Conservation (phyloP, 2,329 filamentous ascomycete genomes). For the Didymella exigua region DNA sequence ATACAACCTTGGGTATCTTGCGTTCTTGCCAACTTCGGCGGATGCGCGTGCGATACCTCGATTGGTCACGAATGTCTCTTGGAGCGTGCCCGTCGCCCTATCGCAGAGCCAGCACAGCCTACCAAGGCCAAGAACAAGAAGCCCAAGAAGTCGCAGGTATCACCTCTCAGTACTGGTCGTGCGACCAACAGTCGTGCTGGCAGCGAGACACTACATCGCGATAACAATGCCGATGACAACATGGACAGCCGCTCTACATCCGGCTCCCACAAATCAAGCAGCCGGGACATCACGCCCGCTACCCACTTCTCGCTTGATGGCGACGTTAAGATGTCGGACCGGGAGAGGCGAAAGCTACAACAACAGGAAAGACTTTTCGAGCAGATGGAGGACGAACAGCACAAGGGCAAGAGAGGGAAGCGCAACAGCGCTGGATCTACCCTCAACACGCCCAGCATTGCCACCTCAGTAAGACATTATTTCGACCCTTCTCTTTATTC, state of each 20-base stretch:
- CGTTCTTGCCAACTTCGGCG: slow-evolving; percentile 77
- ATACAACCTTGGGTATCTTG: slow-evolving; percentile 70
- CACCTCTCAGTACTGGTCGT: slow-evolving; percentile 59
- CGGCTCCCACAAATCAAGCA: slow-evolving; percentile 62
- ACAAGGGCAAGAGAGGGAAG: slow-evolving; percentile 60
- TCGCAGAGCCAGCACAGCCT: slow-evolving; percentile 29
- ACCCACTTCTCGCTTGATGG: slow-evolving; percentile 56
- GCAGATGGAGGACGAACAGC: slow-evolving; percentile 63
- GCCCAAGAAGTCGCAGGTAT: slow-evolving; percentile 57
- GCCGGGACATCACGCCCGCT: slow-evolving; percentile 67
- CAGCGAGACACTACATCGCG: slow-evolving; percentile 60
- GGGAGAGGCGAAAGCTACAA: slow-evolving; percentile 67
- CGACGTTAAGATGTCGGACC: slow-evolving; percentile 62
- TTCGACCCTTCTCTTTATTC: slow-evolving; percentile 16
- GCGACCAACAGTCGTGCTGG: slow-evolving; percentile 64
- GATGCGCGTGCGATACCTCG: slow-evolving; percentile 71
- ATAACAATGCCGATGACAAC: slow-evolving; percentile 60
- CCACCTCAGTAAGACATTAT: slow-evolving; percentile 48
- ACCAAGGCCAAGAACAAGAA: slow-evolving; percentile 55
- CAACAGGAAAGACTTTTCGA: slow-evolving; percentile 67
- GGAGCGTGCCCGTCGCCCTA: slow-evolving; percentile 44
- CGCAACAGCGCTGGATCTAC: slow-evolving; percentile 61
- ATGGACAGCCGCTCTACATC: slow-evolving; percentile 63
- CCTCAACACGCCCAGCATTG: slow-evolving; percentile 57
- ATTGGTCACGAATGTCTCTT: slow-evolving; percentile 45